Evolutionary conservation across 169 alveolate genomes (phyloP), one percentile per base, ranked within the genome.

Genomic region (Plasmodium knowlesi): DNA sequence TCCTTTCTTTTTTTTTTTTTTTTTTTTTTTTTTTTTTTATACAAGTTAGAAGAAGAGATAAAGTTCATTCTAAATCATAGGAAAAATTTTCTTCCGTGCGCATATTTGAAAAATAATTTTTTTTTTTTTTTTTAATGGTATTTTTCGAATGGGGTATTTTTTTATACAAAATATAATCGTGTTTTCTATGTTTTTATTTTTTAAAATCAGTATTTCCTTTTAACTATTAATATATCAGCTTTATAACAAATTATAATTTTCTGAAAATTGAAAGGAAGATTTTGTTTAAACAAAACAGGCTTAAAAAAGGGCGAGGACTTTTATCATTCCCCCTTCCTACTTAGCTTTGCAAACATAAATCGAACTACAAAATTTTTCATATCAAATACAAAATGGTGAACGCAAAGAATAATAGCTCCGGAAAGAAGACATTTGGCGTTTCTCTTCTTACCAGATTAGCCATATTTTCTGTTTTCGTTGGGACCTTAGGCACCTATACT

Each of bases 401-500:
- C 37, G 19, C n/a, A 67, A 10, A 19, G 37, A 67, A 67, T 67
- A 67, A 67, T 25, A 67, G 22, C 41, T 25, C 37, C 4, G 76
- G 41, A 67, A 67, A 67, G 76, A 67, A 67, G 37, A 25, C 76
- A 2, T 25, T 19, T 25, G 76, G 76, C 76, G 37, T 67, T 67
- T 67, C 76, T 67, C 2, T 67, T 25, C 41, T 67, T 67, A 67
- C 76, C 19, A 67, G 6, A 67, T 67, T 67, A 16, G 76, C 76
- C 76, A 67, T 67, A 67, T 67, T 67, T 67, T 67, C 76, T 22
- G 76, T 25, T 67, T 67, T 67, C n/a, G 39, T 67, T 67, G 76
- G 76, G n/a, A 67, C 39, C 76, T 67, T 67, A 25, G 22, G 22
- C 37, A 67, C 76, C 5, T 67, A 22, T 67, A 67, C 30, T n/a